phyloP scores from a whole-genome alignment of 495 filamentous ascomycete genomes.

The Talaromyces proteolyticus region DNA sequence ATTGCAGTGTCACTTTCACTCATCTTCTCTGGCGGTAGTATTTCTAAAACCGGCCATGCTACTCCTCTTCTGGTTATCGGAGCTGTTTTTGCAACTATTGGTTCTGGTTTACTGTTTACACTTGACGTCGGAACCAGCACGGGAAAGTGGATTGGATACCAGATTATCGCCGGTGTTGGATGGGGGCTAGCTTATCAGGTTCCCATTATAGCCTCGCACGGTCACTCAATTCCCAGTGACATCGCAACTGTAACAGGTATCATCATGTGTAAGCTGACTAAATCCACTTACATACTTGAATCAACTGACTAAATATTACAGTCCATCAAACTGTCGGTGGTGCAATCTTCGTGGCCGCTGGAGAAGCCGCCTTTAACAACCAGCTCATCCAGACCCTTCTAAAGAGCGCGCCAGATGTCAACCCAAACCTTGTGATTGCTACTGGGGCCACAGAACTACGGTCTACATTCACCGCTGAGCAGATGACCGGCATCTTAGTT shows the following conservation, averaged over 20 bases:
- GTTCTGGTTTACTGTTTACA: constrained; percentile 45
- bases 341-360: constrained; percentile 60
- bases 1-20: not conserved
- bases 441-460: constrained; percentile 48
- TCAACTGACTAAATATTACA: too few species aligned
- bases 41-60: not conserved
- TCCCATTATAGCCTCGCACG: constrained; percentile 48
- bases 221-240: constrained; percentile 30
- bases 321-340: constrained; percentile 56
- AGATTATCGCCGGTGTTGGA: constrained; percentile 46
- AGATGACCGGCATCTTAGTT: constrained; percentile 41
- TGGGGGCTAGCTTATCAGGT: constrained; percentile 33
- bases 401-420: constrained; percentile 29
- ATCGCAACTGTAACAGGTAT: constrained; percentile 41
- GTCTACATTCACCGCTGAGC: constrained; percentile 26
- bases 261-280: constrained; percentile 13
- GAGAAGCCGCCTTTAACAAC: constrained; percentile 56
- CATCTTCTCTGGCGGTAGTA: not conserved
- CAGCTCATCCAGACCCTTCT: constrained; percentile 26
- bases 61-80: not conserved
- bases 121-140: constrained; percentile 32
- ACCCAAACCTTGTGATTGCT: constrained; percentile 30
- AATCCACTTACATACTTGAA: too few species aligned
- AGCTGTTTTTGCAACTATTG: constrained; percentile 46
- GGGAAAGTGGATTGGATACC: constrained; percentile 49